Evolutionary conservation across 2,329 filamentous ascomycete genomes (phyloP).

Genomic region (Phialocephala sp.): DNA sequence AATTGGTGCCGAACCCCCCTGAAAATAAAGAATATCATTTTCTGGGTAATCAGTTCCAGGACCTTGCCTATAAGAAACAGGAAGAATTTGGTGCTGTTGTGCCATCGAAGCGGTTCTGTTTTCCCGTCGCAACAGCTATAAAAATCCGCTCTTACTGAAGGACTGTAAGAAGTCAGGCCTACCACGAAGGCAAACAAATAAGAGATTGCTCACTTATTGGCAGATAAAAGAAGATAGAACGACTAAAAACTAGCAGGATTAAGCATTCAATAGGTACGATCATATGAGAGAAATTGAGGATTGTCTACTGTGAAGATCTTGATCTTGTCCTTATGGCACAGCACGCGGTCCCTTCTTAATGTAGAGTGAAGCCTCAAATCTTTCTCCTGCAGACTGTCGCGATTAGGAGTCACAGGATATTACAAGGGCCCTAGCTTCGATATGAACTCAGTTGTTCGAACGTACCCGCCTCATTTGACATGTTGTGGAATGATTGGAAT

Average conservation of each 20-base stretch:
- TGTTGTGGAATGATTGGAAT: neutral
- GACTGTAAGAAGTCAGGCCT: conserved; percentile 6
- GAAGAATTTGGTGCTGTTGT: neutral
- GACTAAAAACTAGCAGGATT: neutral
- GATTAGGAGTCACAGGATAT: neutral
- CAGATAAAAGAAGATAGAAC: neutral
- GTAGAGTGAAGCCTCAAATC: neutral
- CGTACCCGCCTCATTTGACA: conserved; percentile 4
- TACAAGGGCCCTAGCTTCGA: neutral
- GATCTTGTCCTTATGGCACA: neutral
- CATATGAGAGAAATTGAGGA: neutral
- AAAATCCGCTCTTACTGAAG: neutral
- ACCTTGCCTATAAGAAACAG: neutral
- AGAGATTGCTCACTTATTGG: neutral
- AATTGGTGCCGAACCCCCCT: neutral
- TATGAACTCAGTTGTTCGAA: neutral
- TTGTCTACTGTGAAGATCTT: neutral
- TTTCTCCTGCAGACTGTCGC: conserved; percentile 1
- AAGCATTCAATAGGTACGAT: neutral
- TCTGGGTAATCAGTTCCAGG: neutral
- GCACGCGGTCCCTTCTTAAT: neutral
- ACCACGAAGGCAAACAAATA: neutral
- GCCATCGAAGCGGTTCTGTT: conserved; percentile 4
- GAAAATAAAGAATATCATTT: neutral
- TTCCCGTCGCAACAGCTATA: neutral